These are phyloP conservation scores for Globisporangium paddicum DNA, from an alignment of 352 stramenopile genomes.

Conservation along the genomic window DNA sequence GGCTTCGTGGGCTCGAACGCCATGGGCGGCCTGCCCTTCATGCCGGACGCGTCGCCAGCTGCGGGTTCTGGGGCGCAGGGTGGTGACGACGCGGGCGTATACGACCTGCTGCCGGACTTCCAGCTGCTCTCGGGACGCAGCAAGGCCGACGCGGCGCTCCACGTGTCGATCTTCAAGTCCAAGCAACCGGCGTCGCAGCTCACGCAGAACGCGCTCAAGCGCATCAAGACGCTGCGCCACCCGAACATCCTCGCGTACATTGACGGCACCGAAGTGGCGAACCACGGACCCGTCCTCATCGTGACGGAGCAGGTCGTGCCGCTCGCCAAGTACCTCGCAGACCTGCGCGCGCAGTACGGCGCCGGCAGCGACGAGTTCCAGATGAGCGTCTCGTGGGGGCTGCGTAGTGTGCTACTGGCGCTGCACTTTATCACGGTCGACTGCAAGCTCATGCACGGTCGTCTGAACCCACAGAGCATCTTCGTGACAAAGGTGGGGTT, in stretches of 20 bases:
- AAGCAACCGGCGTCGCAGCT: slow-evolving; percentile 71
- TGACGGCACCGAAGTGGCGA: slow-evolving; percentile 67
- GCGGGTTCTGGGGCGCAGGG: background rate
- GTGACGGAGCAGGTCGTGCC: slow-evolving; percentile 93
- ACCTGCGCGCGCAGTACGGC: slow-evolving; percentile 59
- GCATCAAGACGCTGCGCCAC: slow-evolving; percentile 93
- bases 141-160: slow-evolving; percentile 70
- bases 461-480: slow-evolving; percentile 86
- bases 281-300: slow-evolving; percentile 89
- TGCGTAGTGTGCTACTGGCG: slow-evolving; percentile 90
- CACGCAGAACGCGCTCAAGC: slow-evolving; percentile 88
- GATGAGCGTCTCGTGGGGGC: slow-evolving; percentile 90
- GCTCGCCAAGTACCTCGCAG: slow-evolving; percentile 86
- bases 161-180: slow-evolving; percentile 93
- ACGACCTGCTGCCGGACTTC: slow-evolving; percentile 71
- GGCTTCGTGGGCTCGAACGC: slow-evolving; percentile 61
- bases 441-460: slow-evolving; percentile 92
- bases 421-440: slow-evolving; percentile 93
- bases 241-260: slow-evolving; percentile 91
- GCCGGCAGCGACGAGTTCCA: slow-evolving; percentile 58
- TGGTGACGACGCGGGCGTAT: slow-evolving; percentile 35
- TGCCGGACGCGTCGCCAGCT: slow-evolving; percentile 27
- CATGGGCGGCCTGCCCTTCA: slow-evolving; percentile 72
- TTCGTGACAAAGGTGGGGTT: slow-evolving; percentile 88
- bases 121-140: slow-evolving; percentile 81